Evolutionary conservation across 2,329 filamentous ascomycete genomes (phyloP).

Genomic region (Canariomyces notabilis): DNA sequence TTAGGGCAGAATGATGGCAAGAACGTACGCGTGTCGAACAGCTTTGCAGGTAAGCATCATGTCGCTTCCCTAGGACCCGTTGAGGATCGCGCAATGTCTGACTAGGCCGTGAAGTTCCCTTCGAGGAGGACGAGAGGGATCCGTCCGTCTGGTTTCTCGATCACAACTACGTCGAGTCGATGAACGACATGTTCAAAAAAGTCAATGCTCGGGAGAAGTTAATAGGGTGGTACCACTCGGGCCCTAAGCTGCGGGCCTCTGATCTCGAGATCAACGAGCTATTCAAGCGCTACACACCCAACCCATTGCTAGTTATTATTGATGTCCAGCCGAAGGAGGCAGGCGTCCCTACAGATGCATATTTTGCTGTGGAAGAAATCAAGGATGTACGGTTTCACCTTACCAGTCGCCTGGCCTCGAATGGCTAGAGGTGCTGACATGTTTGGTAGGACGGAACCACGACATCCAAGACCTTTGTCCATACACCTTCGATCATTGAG

Average conservation of each 20-base stretch:
- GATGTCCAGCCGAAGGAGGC: slow-evolving; percentile 98
- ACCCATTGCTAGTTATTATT: slow-evolving; percentile 93
- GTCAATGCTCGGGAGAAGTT: slow-evolving; percentile 98
- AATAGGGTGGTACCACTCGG: slow-evolving; percentile 99
- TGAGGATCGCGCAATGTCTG: slow-evolving; percentile 7
- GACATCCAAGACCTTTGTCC: slow-evolving; percentile 94
- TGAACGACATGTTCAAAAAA: slow-evolving; percentile 99
- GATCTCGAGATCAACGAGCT: slow-evolving; percentile 99
- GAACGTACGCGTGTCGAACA: slow-evolving; percentile 96
- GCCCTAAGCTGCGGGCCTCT: slow-evolving; percentile 91
- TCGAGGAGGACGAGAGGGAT: slow-evolving; percentile 98
- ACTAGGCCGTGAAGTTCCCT: slow-evolving; percentile 63
- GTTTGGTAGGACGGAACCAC: slow-evolving; percentile 80
- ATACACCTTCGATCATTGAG: slow-evolving; percentile 97
- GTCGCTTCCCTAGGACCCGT: slow-evolving; percentile 22
- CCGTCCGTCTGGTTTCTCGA: slow-evolving; percentile 98
- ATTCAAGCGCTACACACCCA: slow-evolving; percentile 98
- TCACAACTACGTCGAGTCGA: slow-evolving; percentile 98
- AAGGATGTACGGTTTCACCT: slow-evolving; percentile 70
- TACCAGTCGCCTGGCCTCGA: not conserved
- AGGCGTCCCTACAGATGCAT: slow-evolving; percentile 94
- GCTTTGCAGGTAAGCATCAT: slow-evolving; percentile 74
- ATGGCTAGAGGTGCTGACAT: slow-evolving; percentile 13
- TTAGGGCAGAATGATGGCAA: slow-evolving; percentile 95
- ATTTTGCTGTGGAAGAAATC: slow-evolving; percentile 99